A percentile compares a stretch with the other conserved stretches of the same genome.
These are phyloP conservation scores for Trichoderma pleuroti DNA, from an alignment of 2,329 filamentous ascomycete species.

Conservation along the genomic window DNA sequence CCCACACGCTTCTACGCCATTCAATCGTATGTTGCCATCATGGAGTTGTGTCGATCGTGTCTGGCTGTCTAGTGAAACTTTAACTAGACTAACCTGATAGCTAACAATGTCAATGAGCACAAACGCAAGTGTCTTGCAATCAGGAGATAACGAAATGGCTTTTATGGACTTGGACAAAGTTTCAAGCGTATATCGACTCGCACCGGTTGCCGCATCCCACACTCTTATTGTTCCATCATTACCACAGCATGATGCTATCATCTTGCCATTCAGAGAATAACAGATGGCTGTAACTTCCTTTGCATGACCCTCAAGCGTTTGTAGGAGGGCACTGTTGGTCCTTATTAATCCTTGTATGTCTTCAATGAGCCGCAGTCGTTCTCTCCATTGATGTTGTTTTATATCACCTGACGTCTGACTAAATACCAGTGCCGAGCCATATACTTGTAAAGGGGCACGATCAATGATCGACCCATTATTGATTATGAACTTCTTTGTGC, in stretches of 20 bases:
- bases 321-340: conserved; percentile 8
- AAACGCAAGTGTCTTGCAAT: background rate
- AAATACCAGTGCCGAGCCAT: conserved; percentile 34
- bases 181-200: background rate
- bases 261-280: background rate
- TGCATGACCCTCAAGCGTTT: conserved; percentile 24
- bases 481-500: conserved; percentile 26
- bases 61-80: background rate
- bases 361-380: conserved; percentile 23
- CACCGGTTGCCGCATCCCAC: background rate
- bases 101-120: background rate
- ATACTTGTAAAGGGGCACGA: conserved; percentile 32
- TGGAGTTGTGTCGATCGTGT: background rate
- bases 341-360: background rate
- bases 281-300: background rate
- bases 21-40: background rate
- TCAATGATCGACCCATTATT: conserved; percentile 28
- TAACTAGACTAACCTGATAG: too few relatives aligned
- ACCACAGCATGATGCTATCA: background rate
- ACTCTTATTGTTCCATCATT: background rate
- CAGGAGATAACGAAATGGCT: background rate
- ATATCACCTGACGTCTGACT: conserved; percentile 27
- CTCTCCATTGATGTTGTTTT: conserved; percentile 19
- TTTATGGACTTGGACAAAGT: too few relatives aligned
- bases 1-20: background rate